Percentiles rank a stretch among this genome's conserved stretches.
These are phyloP conservation scores for Lunasporangiospora selenospora DNA, from an alignment of 192 early-diverging fungal genomes.

Conservation along the genomic window DNA sequence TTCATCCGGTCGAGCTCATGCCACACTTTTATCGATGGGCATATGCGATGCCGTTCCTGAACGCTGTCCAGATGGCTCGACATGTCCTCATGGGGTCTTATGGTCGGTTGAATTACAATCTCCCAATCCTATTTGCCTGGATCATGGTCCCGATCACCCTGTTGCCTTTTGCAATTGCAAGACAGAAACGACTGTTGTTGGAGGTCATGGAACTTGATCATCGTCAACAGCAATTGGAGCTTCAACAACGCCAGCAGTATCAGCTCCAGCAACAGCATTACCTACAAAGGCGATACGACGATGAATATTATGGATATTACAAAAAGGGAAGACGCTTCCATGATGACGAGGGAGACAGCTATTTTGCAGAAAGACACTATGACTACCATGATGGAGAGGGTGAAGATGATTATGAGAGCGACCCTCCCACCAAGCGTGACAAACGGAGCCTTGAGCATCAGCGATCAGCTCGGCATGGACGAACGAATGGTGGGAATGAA, in stretches of 20 bases:
- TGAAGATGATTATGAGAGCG: not conserved
- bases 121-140: constrained; percentile 54
- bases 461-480: not conserved
- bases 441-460: not conserved
- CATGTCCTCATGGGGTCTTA: constrained; percentile 52
- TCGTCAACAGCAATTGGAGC: constrained; percentile 5
- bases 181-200: constrained; percentile 38
- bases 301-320: not conserved
- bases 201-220: constrained; percentile 12
- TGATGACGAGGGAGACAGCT: not conserved
- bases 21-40: constrained; percentile 49
- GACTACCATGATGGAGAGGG: not conserved
- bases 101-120: constrained; percentile 38
- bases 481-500: not conserved
- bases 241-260: not conserved
- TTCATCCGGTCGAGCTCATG: constrained; percentile 49
- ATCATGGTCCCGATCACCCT: constrained; percentile 29
- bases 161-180: constrained; percentile 33
- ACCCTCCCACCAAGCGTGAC: no score
- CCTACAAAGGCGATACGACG: no score
- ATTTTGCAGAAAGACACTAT: not conserved
- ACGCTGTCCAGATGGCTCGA: constrained; percentile 50
- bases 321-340: not conserved
- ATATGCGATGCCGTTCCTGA: constrained; percentile 56
- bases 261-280: not conserved